phyloP scores from a whole-genome alignment of 139 green algal genomes.

The Picochlorum sp. region DNA sequence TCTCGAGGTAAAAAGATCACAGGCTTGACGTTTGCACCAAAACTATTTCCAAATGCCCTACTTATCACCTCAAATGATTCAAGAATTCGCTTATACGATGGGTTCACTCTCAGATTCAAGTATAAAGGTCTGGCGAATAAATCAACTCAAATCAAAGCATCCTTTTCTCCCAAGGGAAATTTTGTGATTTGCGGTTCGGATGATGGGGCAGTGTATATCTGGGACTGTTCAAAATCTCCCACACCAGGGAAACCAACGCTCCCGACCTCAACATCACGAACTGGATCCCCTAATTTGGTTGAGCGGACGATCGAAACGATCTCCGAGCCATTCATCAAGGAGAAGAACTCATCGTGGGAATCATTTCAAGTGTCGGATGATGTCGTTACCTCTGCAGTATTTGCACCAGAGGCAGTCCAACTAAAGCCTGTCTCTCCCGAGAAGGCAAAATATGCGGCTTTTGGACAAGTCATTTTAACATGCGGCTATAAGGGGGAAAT shows the following conservation, averaged over 20 bases:
- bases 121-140: conserved; percentile 81
- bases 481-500: conserved; percentile 49
- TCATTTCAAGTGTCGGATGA: conserved; percentile 50
- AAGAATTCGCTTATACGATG: conserved; percentile 58
- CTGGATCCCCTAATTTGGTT: background rate
- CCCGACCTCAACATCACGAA: background rate
- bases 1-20: conserved; percentile 70
- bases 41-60: conserved; percentile 32
- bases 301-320: background rate
- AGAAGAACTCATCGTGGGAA: conserved; percentile 55
- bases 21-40: conserved; percentile 48
- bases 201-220: conserved; percentile 71
- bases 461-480: background rate
- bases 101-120: conserved; percentile 62
- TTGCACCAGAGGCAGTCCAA: conserved; percentile 37
- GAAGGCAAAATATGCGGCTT: background rate
- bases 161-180: conserved; percentile 19
- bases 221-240: conserved; percentile 20
- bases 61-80: conserved; percentile 85
- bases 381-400: conserved; percentile 52
- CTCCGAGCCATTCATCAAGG: conserved; percentile 19
- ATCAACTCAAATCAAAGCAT: conserved; percentile 56
- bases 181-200: conserved; percentile 65
- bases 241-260: background rate
- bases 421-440: background rate